A percentile compares a stretch with the other conserved stretches of the same genome.
Evolutionary conservation across 257 asterid species (phyloP).

Genomic region (Solanum clarkiae): DNA sequence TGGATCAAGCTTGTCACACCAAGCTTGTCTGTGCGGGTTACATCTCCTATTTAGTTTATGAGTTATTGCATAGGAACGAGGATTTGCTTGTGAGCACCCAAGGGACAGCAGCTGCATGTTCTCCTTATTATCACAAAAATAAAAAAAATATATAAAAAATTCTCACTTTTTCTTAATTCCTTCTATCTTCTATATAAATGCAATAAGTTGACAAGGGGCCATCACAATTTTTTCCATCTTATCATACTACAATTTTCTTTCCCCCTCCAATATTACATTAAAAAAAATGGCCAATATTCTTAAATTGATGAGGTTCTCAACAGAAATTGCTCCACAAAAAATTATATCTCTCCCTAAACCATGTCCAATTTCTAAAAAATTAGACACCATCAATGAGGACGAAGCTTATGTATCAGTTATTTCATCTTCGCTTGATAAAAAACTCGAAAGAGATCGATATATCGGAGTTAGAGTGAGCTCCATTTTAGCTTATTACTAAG

Average conservation of each 20-base stretch:
- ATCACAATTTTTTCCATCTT: background rate
- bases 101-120: too few species aligned
- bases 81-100: too few species aligned
- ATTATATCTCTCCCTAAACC: slow-evolving; percentile 20
- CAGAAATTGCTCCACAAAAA: slow-evolving; percentile 53
- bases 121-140: too few species aligned
- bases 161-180: background rate
- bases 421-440: slow-evolving; percentile 3
- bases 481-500: background rate
- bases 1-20: too few species aligned
- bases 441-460: slow-evolving; percentile 2
- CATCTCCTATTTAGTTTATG: too few species aligned
- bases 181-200: background rate
- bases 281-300: slow-evolving; percentile 21
- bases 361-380: slow-evolving; percentile 21
- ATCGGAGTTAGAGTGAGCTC: background rate
- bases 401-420: slow-evolving; percentile 27
- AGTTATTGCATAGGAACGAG: too few species aligned
- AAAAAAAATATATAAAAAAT: too few species aligned
- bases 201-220: background rate
- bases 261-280: background rate
- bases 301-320: slow-evolving; percentile 25
- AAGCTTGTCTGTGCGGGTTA: too few species aligned
- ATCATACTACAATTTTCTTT: background rate
- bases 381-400: slow-evolving; percentile 57